Conservation (phyloP, 1,284 basidiomycete genomes). For the Moesziomyces parantarcticus region DNA sequence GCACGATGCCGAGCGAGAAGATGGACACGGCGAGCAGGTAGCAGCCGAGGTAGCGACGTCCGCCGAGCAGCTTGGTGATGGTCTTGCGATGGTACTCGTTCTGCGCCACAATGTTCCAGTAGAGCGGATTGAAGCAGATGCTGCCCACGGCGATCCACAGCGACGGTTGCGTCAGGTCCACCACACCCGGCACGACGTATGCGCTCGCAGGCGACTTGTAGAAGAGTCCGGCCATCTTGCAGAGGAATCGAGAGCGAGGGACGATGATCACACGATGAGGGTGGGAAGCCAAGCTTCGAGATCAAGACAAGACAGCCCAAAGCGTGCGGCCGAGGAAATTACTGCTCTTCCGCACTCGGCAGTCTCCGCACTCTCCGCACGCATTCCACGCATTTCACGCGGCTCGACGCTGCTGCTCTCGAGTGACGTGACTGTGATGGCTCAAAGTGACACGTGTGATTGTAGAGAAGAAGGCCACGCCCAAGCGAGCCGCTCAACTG, state of each 20-base stretch:
- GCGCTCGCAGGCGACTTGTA: slow-evolving; percentile 14
- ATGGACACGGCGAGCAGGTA: slow-evolving; percentile 89
- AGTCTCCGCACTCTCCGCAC: too few relatives aligned
- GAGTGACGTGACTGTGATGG: too few relatives aligned
- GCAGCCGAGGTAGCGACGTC: slow-evolving; percentile 75
- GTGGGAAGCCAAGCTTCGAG: background rate
- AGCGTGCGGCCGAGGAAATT: too few relatives aligned
- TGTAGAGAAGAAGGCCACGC: too few relatives aligned
- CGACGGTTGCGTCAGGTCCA: slow-evolving; percentile 56
- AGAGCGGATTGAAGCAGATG: slow-evolving; percentile 83
- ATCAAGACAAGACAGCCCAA: too few relatives aligned
- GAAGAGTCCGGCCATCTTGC: slow-evolving; percentile 27
- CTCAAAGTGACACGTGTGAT: too few relatives aligned
- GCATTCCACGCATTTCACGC: too few relatives aligned
- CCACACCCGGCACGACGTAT: slow-evolving; percentile 49
- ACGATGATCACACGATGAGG: background rate
- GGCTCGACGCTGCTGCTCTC: too few relatives aligned
- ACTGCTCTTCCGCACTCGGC: too few relatives aligned
- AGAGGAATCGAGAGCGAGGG: too few relatives aligned
- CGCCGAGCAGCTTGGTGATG: slow-evolving; percentile 62
- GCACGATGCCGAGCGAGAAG: slow-evolving; percentile 47
- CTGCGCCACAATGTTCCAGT: slow-evolving; percentile 93
- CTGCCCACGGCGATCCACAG: slow-evolving; percentile 58
- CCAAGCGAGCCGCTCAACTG: too few relatives aligned
- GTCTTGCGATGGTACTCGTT: slow-evolving; percentile 73